Conservation (phyloP, 2,329 filamentous ascomycete species). For the Nemania diffusa region DNA sequence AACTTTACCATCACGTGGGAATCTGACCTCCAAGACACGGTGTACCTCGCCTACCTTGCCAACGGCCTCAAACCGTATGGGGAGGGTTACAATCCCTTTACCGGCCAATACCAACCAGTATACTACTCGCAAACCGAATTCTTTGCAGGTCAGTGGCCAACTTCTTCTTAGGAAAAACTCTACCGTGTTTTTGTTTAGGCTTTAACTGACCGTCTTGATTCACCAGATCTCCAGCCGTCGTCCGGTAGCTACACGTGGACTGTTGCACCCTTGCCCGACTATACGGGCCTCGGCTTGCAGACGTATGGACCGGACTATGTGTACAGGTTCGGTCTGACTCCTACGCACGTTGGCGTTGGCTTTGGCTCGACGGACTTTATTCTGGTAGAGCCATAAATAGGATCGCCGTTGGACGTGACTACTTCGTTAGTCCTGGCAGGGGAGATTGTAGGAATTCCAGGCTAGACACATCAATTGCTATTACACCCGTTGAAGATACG, state of each 20-base stretch:
- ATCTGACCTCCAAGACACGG: conserved; percentile 27
- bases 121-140: conserved; percentile 26
- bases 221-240: conserved; percentile 28
- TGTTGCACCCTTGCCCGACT: conserved; percentile 26
- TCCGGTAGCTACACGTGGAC: conserved; percentile 28
- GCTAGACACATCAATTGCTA: conserved; percentile 27
- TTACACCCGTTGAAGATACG: conserved; percentile 21
- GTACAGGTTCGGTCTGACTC: conserved; percentile 27
- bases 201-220: conserved; percentile 29
- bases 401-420: conserved; percentile 26
- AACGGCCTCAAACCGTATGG: conserved; percentile 29
- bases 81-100: conserved; percentile 23
- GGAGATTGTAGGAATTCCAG: conserved; percentile 24
- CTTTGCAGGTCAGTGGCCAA: conserved; percentile 25
- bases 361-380: conserved; percentile 26
- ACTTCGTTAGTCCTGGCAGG: conserved; percentile 28
- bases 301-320: conserved; percentile 26
- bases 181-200: conserved; percentile 26
- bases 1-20: conserved; percentile 31
- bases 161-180: conserved; percentile 26
- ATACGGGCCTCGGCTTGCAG: conserved; percentile 28
- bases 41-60: conserved; percentile 25
- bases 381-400: conserved; percentile 30
- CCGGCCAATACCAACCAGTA: conserved; percentile 18
- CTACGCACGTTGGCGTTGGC: conserved; percentile 27